Evolutionary conservation across 2,329 filamentous ascomycete species (phyloP).

Genomic region (Scedosporium apiospermum): DNA sequence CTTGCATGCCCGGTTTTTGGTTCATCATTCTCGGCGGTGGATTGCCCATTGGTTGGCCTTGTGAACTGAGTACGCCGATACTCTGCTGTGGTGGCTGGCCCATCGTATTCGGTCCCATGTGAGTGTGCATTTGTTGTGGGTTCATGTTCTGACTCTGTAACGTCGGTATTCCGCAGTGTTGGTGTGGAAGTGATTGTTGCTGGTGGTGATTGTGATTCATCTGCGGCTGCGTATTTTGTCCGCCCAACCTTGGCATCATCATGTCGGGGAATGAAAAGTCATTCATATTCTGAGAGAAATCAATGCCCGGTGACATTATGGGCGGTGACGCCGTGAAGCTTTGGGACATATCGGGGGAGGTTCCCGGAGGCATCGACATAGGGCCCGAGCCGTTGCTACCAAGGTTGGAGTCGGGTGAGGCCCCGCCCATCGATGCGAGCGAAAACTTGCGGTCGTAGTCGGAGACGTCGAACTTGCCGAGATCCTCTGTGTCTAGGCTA

Average conservation of each 20-base stretch:
- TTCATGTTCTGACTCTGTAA: conserved; percentile 9
- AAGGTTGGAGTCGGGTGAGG: conserved; percentile 23
- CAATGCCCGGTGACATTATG: conserved; percentile 43
- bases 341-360: conserved; percentile 26
- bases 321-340: conserved; percentile 44
- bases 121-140: conserved; percentile 14
- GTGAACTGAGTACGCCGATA: conserved; percentile 13
- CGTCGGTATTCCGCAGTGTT: conserved; percentile 8
- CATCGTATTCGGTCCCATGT: conserved; percentile 1
- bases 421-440: conserved; percentile 22
- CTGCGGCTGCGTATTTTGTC: conserved; percentile 16
- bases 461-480: conserved; percentile 33
- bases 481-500: conserved; percentile 37
- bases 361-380: conserved; percentile 16
- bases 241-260: conserved; percentile 39
- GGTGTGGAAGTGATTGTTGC: conserved; percentile 1
- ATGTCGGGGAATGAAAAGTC: conserved; percentile 42
- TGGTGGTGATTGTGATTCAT: conserved; percentile 8
- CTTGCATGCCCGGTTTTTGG: neutral
- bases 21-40: conserved; percentile 10
- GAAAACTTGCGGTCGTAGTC: conserved; percentile 30
- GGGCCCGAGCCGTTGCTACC: conserved; percentile 18
- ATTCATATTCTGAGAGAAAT: conserved; percentile 34
- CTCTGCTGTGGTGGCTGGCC: conserved; percentile 2
- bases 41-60: conserved; percentile 21